A percentile compares a stretch with the other conserved stretches of the same genome.
phyloP scores from a whole-genome alignment of 441 rosid species.

The Biscutella laevigata region DNA sequence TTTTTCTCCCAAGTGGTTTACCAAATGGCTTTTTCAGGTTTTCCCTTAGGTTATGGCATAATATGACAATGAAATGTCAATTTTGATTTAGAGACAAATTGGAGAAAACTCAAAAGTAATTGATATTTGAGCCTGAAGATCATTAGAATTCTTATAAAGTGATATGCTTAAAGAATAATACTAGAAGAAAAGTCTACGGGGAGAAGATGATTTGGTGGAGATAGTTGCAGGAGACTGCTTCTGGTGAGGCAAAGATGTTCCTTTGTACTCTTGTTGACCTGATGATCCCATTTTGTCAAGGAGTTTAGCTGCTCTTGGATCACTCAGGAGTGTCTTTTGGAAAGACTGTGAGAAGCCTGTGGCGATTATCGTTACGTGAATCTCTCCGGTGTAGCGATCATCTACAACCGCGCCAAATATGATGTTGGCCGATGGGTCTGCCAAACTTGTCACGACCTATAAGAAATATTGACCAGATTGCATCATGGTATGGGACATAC shows the following conservation, averaged over 20 bases:
- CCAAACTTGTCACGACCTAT: constrained; percentile 91
- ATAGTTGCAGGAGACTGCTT: constrained; percentile 38
- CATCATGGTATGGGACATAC: not conserved
- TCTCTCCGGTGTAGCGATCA: constrained; percentile 91
- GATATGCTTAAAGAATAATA: constrained; percentile 6
- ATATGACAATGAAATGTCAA: not conserved
- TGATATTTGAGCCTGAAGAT: constrained; percentile 24
- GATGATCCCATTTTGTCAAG: constrained; percentile 38
- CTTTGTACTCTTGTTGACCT: constrained; percentile 46
- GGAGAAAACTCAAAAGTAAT: constrained; percentile 14
- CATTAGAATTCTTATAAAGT: constrained; percentile 19
- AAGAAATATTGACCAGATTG: constrained; percentile 11
- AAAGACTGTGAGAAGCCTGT: constrained; percentile 95
- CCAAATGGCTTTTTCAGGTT: not conserved
- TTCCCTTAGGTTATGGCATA: not conserved
- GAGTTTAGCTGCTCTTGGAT: constrained; percentile 64
- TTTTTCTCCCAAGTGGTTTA: too few relatives aligned
- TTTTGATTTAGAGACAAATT: not conserved
- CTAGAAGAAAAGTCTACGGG: constrained; percentile 72
- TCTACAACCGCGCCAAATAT: constrained; percentile 97
- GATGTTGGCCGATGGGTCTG: constrained; percentile 96
- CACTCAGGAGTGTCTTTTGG: constrained; percentile 71
- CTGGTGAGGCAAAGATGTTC: constrained; percentile 38
- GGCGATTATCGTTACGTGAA: constrained; percentile 89
- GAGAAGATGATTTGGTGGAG: constrained; percentile 32